Evolutionary conservation across 331 rosid species (phyloP), one percentile per base, ranked within the genome.

Genomic region (Arachis monticola): DNA sequence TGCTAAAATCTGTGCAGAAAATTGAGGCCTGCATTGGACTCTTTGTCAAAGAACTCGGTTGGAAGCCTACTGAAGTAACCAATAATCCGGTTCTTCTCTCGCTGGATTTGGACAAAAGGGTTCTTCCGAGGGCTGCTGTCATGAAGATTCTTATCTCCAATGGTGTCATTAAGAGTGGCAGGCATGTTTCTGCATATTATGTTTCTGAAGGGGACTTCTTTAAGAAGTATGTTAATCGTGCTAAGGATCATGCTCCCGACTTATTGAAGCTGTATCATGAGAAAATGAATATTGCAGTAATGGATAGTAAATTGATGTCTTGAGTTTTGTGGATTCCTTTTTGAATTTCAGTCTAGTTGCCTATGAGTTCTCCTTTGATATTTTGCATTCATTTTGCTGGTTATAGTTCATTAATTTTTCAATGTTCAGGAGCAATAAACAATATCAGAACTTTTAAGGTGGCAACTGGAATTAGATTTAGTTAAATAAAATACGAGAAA

Each of bases 171-270:
- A 41, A 76, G 65, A 12, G 64, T 1, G 0, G 56, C 1, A 45
- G 47, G 75, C 13, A 59, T 5, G 17, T 38, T 40, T 1, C 0
- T 3, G 40, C 64, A 0, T 69, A 82, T 27, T 7, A 2, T 1
- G 0, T 0, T 66, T 3, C 52, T 7, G 86, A 85, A 45, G n/a
- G 42, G 1, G 2, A 0, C n/a, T 82, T 83, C 68, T 62, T 84
- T 70, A 5, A 60, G 77, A 85, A 50, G 73, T 85, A 71, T 53
- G 81, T 81, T 62, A 47, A 12, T 57, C 47, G 52, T 60, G 60
- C 77, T 10, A 7, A 48, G 69, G 14, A 75, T 53, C 60, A 63
- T 14, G 47, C 73, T 31, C 55, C 73, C 46, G n/a, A 56, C 72
- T 31, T 42, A 6, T 30, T 75, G 69, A 14, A 80, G 30, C 41